A percentile compares a stretch with the other conserved stretches of the same genome.
Evolutionary conservation across 1,284 basidiomycete species (phyloP).

Genomic region (Malassezia psittaci): DNA sequence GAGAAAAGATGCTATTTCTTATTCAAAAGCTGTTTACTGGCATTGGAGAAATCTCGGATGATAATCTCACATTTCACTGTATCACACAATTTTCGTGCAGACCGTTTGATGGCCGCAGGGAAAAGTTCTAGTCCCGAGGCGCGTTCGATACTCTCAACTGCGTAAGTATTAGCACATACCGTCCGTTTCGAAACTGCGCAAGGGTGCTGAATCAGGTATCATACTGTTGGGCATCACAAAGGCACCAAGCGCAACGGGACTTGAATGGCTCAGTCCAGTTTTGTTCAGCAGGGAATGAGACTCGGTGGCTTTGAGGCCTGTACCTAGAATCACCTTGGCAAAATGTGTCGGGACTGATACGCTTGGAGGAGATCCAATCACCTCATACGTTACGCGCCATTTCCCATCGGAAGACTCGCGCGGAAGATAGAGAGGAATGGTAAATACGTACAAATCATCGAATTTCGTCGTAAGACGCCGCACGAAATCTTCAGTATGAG

Average conservation of each 20-base stretch:
- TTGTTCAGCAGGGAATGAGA: conserved; percentile 2
- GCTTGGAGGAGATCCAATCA: conserved; percentile 82
- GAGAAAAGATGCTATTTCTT: not conserved
- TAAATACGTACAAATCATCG: conserved; percentile 92
- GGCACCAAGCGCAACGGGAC: conserved; percentile 26
- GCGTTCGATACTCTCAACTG: conserved; percentile 80
- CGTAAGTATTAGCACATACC: conserved; percentile 6
- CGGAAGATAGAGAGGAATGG: conserved; percentile 91
- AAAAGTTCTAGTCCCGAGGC: conserved; percentile 82
- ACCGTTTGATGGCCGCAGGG: conserved; percentile 67
- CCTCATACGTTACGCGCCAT: conserved; percentile 75
- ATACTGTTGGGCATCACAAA: conserved; percentile 47
- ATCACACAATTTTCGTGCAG: conserved; percentile 73
- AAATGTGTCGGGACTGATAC: conserved; percentile 94
- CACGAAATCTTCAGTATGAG: conserved; percentile 72
- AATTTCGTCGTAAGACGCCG: conserved; percentile 73
- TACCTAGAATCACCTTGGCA: conserved; percentile 80
- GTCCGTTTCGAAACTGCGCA: conserved; percentile 38
- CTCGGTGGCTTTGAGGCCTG: conserved; percentile 48
- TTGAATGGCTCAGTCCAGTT: conserved; percentile 14
- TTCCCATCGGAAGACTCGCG: conserved; percentile 74
- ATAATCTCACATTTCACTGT: conserved; percentile 37
- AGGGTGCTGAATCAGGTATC: conserved; percentile 38
- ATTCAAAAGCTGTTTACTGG: conserved; percentile 6
- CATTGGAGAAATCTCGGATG: conserved; percentile 32